Conservation (phyloP, 2,329 filamentous ascomycete genomes). For the Fusarium albidum region DNA sequence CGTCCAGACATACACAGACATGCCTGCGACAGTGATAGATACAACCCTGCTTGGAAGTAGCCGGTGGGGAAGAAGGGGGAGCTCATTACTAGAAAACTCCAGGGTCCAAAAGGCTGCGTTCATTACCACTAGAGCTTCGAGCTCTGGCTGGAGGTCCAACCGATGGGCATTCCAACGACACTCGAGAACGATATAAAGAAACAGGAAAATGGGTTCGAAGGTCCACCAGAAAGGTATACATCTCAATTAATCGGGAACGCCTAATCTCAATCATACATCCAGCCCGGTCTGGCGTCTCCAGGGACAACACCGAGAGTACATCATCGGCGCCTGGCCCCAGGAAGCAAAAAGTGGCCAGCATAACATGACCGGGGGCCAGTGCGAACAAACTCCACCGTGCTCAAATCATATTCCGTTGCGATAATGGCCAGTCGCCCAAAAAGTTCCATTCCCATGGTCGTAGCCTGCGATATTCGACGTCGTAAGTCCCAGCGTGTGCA, state of each 20-base stretch:
- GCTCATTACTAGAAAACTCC: neutral
- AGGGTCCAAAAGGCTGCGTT: neutral
- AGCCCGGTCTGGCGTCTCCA: constrained; percentile 36
- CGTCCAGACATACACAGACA: neutral
- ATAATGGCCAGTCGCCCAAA: constrained; percentile 42
- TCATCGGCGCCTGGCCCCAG: constrained; percentile 26
- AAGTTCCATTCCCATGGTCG: constrained; percentile 41
- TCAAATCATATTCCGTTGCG: constrained; percentile 44
- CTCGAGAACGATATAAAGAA: neutral
- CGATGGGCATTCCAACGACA: neutral
- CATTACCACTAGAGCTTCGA: neutral
- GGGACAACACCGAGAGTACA: constrained; percentile 27
- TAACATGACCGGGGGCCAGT: constrained; percentile 40
- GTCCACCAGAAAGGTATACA: constrained; percentile 38
- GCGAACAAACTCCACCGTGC: constrained; percentile 49
- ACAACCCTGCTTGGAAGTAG: constrained; percentile 2
- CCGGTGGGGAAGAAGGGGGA: neutral
- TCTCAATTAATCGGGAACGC: constrained; percentile 59
- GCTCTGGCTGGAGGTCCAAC: neutral
- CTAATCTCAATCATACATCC: constrained; percentile 56
- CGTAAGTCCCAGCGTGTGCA: constrained; percentile 35
- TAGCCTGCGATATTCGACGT: constrained; percentile 42
- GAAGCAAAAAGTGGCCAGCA: constrained; percentile 34
- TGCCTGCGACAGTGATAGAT: neutral
- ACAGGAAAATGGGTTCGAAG: neutral